phyloP scores from a whole-genome alignment of 345 rosid genomes.

The Aurinia saxatilis region DNA sequence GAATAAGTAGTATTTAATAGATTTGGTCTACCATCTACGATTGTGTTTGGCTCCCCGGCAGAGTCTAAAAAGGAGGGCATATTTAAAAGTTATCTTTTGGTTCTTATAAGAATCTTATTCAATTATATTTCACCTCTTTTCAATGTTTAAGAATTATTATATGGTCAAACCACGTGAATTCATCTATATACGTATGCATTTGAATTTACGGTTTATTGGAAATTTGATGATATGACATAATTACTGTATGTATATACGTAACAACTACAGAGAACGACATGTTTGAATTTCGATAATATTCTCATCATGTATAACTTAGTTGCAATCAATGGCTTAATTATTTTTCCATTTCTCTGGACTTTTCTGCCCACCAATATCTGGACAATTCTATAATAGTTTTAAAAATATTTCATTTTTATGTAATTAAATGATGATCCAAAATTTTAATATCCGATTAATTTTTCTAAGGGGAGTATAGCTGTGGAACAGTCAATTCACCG shows the following conservation, averaged over 20 bases:
- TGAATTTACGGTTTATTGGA: constrained; percentile 5
- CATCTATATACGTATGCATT: constrained; percentile 5
- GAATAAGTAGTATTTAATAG: background rate
- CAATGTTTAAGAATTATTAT: background rate
- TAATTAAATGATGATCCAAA: too few relatives aligned
- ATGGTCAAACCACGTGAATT: constrained; percentile 26
- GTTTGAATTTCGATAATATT: constrained; percentile 1
- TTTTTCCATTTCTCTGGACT: constrained; percentile 2
- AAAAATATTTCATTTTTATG: too few relatives aligned
- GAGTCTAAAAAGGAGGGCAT: constrained; percentile 8
- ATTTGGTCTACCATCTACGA: constrained; percentile 23
- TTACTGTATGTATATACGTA: background rate
- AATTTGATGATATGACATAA: background rate
- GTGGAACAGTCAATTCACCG: too few relatives aligned
- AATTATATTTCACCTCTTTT: background rate
- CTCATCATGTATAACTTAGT: background rate
- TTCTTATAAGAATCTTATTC: background rate
- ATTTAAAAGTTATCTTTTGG: constrained; percentile 18
- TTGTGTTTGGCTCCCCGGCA: constrained; percentile 17
- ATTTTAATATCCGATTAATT: too few relatives aligned
- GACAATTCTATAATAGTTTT: background rate
- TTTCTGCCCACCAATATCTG: constrained; percentile 2
- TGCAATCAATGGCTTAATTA: background rate
- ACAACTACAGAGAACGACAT: background rate
- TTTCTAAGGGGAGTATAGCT: too few relatives aligned